phyloP scores from a whole-genome alignment of 116 monocot genomes.

The Papilionanthe hybrid region DNA sequence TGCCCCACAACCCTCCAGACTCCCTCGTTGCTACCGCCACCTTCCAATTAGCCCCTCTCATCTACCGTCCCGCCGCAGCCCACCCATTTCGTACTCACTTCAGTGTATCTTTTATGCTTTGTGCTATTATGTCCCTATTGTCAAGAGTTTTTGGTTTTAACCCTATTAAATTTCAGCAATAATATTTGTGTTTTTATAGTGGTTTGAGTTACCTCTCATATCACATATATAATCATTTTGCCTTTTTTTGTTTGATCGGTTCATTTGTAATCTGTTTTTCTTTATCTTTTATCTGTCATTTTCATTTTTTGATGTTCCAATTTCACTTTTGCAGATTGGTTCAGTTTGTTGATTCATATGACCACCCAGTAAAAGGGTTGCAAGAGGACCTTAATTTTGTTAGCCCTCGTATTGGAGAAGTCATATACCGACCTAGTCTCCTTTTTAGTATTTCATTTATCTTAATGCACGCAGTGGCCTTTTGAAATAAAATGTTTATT shows the following conservation, averaged over 20 bases:
- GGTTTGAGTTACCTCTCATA: no score
- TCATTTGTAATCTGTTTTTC: neutral
- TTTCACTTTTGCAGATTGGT: constrained; percentile 59
- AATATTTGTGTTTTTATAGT: no score
- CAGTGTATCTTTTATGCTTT: neutral
- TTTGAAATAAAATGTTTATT: neutral
- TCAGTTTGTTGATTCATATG: constrained; percentile 97
- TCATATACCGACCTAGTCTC: constrained; percentile 21
- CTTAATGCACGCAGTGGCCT: neutral
- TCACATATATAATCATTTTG: no score
- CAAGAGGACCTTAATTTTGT: constrained; percentile 99
- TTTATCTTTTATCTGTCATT: neutral
- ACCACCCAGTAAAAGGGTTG: constrained; percentile 88
- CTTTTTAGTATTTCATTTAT: constrained; percentile 4
- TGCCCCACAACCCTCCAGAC: no score
- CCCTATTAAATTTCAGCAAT: no score
- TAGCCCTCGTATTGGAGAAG: constrained; percentile 98
- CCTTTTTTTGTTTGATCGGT: neutral
- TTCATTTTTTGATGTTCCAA: constrained; percentile 1
- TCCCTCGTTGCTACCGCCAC: no score
- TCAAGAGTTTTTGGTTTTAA: no score
- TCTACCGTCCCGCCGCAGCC: no score
- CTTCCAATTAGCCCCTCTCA: no score
- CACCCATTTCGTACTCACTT: no score
- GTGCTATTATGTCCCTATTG: neutral